Evolutionary conservation across 805 yeast species (phyloP).

Genomic region (Lachancea fermentati): DNA sequence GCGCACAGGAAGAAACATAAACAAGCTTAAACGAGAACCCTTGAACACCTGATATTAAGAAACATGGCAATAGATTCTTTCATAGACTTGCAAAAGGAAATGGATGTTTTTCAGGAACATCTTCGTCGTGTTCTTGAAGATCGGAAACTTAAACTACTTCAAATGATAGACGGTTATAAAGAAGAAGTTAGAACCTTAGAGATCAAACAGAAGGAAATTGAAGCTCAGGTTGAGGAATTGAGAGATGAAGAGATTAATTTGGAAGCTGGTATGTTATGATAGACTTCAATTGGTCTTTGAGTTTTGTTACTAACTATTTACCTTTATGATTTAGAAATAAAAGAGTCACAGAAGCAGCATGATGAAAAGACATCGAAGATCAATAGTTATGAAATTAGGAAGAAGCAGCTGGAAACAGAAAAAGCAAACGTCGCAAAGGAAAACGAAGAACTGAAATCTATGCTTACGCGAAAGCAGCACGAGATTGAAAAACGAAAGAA

Average conservation of each 20-base stretch:
- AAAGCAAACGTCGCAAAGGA: constrained; percentile 26
- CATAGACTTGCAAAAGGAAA: constrained; percentile 33
- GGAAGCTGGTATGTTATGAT: constrained; percentile 4
- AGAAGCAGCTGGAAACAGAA: constrained; percentile 31
- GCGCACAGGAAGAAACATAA: neutral
- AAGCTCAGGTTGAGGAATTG: neutral
- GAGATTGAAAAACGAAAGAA: constrained; percentile 33
- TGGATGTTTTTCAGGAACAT: constrained; percentile 36
- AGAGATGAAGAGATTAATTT: constrained; percentile 3
- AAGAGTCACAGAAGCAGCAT: constrained; percentile 19
- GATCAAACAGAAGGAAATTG: constrained; percentile 13
- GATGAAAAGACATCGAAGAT: constrained; percentile 34
- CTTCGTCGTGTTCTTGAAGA: constrained; percentile 27
- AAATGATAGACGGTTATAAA: constrained; percentile 3
- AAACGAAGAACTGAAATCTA: constrained; percentile 31
- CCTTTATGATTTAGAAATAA: constrained; percentile 17
- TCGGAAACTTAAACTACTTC: constrained; percentile 2
- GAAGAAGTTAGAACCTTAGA: constrained; percentile 7
- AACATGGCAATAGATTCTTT: constrained; percentile 30
- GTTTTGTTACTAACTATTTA: no score
- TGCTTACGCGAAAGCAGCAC: constrained; percentile 29
- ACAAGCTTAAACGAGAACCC: neutral
- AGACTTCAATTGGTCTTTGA: no score
- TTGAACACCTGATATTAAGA: neutral
- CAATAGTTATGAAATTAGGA: constrained; percentile 34